phyloP scores from a whole-genome alignment of 768 basidiomycete genomes.

The Lactarius sanguifluus region DNA sequence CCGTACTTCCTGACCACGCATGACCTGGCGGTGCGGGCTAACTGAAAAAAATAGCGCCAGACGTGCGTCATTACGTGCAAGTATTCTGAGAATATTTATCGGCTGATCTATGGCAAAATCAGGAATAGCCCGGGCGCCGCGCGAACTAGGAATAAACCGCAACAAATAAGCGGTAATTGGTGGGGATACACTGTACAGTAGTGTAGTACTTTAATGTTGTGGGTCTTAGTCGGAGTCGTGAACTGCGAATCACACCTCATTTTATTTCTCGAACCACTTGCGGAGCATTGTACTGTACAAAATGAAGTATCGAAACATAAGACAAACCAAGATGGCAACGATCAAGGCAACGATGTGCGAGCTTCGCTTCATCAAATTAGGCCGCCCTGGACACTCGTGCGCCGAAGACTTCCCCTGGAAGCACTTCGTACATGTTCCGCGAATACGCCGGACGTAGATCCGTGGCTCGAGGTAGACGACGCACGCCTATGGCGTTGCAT shows the following conservation, averaged over 20 bases:
- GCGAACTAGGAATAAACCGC: no score
- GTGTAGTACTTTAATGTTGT: no score
- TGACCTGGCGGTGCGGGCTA: no score
- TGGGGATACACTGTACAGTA: no score
- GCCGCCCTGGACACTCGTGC: neutral
- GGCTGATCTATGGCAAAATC: no score
- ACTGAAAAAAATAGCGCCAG: no score
- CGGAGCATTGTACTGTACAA: conserved; percentile 7
- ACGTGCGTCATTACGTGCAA: no score
- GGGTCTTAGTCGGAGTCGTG: neutral
- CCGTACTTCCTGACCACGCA: no score
- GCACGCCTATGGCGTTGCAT: conserved; percentile 81
- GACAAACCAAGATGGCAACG: neutral
- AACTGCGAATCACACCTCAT: neutral
- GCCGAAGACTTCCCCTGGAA: conserved; percentile 24
- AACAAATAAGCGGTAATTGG: no score
- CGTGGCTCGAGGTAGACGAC: conserved; percentile 57
- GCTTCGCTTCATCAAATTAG: neutral
- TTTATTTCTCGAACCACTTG: neutral
- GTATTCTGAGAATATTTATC: no score
- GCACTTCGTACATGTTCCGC: conserved; percentile 20
- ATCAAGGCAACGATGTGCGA: neutral
- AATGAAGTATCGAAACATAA: conserved; percentile 2
- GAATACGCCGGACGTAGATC: conserved; percentile 25
- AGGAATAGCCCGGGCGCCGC: no score